A percentile compares a stretch with the other conserved stretches of the same genome.
These are phyloP conservation scores for Phyllosticta capitalensis DNA, from an alignment of 2,329 filamentous ascomycete species.

Conservation along the genomic window DNA sequence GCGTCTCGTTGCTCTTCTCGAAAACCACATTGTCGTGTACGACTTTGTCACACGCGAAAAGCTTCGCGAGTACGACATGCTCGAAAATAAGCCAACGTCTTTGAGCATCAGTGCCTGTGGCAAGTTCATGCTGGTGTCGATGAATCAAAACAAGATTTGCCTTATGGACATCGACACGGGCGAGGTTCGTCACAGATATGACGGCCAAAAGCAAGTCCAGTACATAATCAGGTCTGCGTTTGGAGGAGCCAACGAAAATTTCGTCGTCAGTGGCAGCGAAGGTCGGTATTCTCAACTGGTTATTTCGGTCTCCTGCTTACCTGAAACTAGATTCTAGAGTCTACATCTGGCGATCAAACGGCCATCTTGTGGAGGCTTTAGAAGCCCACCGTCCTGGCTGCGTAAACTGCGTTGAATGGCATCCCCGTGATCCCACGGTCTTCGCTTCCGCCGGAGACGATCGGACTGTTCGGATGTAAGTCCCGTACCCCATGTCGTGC, in stretches of 20 bases:
- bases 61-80: conserved; percentile 62
- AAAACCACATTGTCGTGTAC: conserved; percentile 67
- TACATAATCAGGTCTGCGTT: conserved; percentile 76
- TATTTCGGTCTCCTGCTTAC: neutral
- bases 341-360: conserved; percentile 86
- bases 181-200: conserved; percentile 62
- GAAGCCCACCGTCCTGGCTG: conserved; percentile 64
- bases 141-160: conserved; percentile 65
- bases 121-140: conserved; percentile 71
- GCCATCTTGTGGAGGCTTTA: conserved; percentile 64
- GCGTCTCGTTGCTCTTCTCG: conserved; percentile 69
- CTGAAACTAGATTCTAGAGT: conserved; percentile 52
- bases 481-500: neutral
- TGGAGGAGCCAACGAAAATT: conserved; percentile 84
- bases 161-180: conserved; percentile 68
- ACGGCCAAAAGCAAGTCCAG: conserved; percentile 63
- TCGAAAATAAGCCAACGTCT: conserved; percentile 63
- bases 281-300: conserved; percentile 41
- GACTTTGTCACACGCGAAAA: conserved; percentile 66
- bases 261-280: conserved; percentile 86
- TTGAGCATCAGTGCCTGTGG: conserved; percentile 75
- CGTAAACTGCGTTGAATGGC: conserved; percentile 86
- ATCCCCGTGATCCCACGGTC: conserved; percentile 69
- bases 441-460: conserved; percentile 92
- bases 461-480: conserved; percentile 67